Evolutionary conservation across 2,329 filamentous ascomycete genomes (phyloP), one percentile per base, ranked within the genome.

Genomic region (Monosporascus ibericus): DNA sequence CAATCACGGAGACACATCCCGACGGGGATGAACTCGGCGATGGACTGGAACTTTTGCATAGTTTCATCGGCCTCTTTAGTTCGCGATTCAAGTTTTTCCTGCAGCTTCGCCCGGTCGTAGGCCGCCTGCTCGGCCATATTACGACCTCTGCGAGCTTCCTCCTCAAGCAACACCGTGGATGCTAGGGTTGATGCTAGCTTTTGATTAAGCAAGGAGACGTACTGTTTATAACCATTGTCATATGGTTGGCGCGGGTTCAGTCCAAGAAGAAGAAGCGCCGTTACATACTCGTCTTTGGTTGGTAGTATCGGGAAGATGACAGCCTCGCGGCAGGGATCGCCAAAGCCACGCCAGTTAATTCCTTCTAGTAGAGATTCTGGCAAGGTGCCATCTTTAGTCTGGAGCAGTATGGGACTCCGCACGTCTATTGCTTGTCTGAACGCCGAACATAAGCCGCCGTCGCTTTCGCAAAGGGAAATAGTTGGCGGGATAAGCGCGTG

Each of bases 1-100:
- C 77, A 74, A 61, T 87, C 80, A 11, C 84, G 81, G 53, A 90
- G 87, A 61, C 85, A 88, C 70, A 90, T 85, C 18, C 87, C 87
- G 1, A 88, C 83, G 0, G 87, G 87, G 2, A 87, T 84, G 49
- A 89, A 85, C 60, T 89, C 85, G 2, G 86, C 84, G 68, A 90
- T 85, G 5, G 82, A 75, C 7, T 84, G 83, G 58, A 90, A 89
- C 51, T 84, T 81, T 34, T 81, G 80, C 52, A 86, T 81, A 44
- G 79, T 76, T 53, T 77, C 71, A n/a, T 71, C 72, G 3, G 75
- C 70, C 57, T 79, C 74, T 52, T 74, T 72, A 11, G 73, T 78
- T 60, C 75, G 74, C 30, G 79, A 76, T 17, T 81, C 83, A 25
- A 90, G 72, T 60, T 87, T 81, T 58, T 85, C 78, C 17, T 83